Evolutionary conservation across 345 rosid species (phyloP), one percentile per base, ranked within the genome.

Genomic region (Pistacia vera): DNA sequence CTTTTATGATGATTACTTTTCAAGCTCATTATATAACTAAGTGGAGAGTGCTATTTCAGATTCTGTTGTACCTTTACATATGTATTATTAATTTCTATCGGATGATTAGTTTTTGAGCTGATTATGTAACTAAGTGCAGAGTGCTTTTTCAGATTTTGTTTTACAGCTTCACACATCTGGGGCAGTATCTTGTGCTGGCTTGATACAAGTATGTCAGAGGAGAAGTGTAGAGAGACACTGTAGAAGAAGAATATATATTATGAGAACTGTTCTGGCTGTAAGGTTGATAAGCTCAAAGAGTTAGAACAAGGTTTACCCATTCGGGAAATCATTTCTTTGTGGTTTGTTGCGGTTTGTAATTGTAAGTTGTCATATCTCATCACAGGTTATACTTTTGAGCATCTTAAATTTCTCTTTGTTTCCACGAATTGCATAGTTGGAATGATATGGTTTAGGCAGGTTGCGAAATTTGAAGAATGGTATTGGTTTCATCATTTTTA

Each of bases 211-310:
- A 85, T 78, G 89, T 85, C 64, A 28, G 76, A 79, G 70, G 86
- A 88, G 72, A 84, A 90, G 74, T 77, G 48, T 4, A 60, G 35
- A 51, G 89, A 82, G 82, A 56, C 90, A 33, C 57, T 91, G 76
- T 81, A 93, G 78, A 83, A 85, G 84, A 90, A 85, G 84, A 90
- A 87, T 68, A 81, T 78, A 30, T 88, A 85, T 81, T 70, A 90
- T 75, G 92, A 91, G 70, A 82, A 87, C 72, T 96, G 99, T 57
- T 86, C 98, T 0, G 99, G 99, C 8, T 95, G 98, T 71, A 87
- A 89, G 66, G 89, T 90, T 76, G 97, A 95, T 28, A 89, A 80
- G 67, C 71, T 30, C 69, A 93, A 92, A 80, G 81, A 84, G 74
- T 71, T 77, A 57, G 86, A 74, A 57, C 82, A 77, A 2, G 95